Base-by-base conservation (phyloP, 495 filamentous ascomycete genomes). In the Wilcoxina mikolae region DNA sequence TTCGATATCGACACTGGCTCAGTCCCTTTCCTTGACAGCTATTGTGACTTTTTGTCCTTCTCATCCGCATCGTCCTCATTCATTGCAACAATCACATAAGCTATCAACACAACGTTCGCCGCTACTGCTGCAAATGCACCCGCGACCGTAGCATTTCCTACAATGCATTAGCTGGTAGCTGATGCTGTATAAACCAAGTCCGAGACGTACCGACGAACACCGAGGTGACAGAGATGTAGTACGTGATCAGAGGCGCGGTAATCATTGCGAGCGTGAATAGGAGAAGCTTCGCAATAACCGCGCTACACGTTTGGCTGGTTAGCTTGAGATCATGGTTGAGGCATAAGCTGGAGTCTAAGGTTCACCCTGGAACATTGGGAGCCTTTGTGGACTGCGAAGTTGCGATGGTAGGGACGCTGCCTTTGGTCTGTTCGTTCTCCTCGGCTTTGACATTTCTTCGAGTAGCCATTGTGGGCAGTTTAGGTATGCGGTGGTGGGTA, bases 191-290 rank as follows among this genome's bases (percentile, higher is more conserved):
- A n/a, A n/a, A n/a, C n/a, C n/a, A 12, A 49, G 23, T 26, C 1
- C 3, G 3, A 22, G 3, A 15, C 33, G 33, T 43, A 54, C 51
- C 89, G 58, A 71, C 71, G 68, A 94, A 95, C 9, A 95, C 65
- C 0, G 69, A 77, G 60, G 87, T 77, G 18, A 91, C 70, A 0
- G 84, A 84, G 38, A 87, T 47, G 67, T 87, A 98, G 69, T 96
- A 98, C 43, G 81, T 82, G 25, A 82, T 82, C 56, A 98, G 81
- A 25, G 91, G 91, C 28, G 80, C 70, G 3, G 79, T 74, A 41
- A 95, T 75, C 91, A 98, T 96, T 58, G 86, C 91, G 12, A 85
- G 73, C 4, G 89, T 91, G 70, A 95, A 95, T 51, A 76, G 79
- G 5, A 95, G 73, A 5, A 99, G 77, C 69, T 95, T 96, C 55